Conservation (phyloP, 345 rosid species). For the Balakata baccata region DNA sequence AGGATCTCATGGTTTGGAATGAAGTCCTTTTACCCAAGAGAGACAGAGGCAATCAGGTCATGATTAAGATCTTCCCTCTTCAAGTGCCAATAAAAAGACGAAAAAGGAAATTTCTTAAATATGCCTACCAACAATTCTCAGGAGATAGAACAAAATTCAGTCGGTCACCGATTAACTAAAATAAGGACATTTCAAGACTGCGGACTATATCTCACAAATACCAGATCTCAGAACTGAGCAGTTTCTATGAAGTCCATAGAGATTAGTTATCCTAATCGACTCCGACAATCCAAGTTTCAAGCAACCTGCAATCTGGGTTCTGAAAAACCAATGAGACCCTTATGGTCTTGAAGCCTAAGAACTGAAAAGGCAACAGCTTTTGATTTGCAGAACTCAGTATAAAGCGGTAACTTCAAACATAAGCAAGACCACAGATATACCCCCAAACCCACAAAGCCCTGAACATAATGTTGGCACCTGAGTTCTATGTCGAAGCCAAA, state of each 20-base stretch:
- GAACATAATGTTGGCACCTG: conserved; percentile 5
- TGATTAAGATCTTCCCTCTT: neutral
- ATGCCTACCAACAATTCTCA: neutral
- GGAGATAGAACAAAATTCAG: neutral
- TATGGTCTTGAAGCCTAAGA: neutral
- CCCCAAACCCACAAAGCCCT: neutral
- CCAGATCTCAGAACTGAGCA: neutral
- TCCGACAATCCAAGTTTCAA: neutral
- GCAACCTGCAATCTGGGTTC: neutral
- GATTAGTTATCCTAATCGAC: neutral
- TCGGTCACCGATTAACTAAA: neutral
- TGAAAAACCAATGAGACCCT: neutral
- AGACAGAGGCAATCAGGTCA: no score
- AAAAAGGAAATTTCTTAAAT: neutral
- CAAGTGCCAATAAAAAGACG: neutral
- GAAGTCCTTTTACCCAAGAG: no score
- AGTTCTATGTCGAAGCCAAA: conserved; percentile 22
- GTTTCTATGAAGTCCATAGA: neutral
- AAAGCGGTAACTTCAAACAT: no score
- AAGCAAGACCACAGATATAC: neutral
- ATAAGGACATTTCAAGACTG: neutral
- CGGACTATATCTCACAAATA: no score
- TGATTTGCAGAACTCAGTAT: neutral
- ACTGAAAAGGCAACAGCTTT: neutral
- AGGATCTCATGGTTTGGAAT: no score